Conservation (phyloP, 2,329 filamentous ascomycete species). For the Esteya vermicola region DNA sequence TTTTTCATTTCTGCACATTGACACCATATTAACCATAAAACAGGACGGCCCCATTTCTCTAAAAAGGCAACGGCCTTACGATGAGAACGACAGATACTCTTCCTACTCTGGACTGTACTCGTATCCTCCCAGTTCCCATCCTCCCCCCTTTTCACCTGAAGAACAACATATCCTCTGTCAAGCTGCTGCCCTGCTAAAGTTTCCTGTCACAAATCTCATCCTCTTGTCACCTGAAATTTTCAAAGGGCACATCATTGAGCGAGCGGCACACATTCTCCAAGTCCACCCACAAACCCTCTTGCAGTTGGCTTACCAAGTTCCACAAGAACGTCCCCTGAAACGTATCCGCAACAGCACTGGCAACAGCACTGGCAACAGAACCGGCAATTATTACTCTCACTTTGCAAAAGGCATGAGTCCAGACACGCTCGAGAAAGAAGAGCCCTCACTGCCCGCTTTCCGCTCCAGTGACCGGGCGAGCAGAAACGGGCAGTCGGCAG, state of each 20-base stretch:
- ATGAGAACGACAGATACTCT: slow-evolving; percentile 17
- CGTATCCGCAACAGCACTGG: slow-evolving; percentile 7
- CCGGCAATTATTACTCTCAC: too few relatives aligned
- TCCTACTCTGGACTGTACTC: too few relatives aligned
- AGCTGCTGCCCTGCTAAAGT: slow-evolving; percentile 10
- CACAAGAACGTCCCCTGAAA: slow-evolving; percentile 15
- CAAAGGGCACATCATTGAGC: slow-evolving; percentile 15
- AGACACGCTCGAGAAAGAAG: too few relatives aligned
- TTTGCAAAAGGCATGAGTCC: too few relatives aligned
- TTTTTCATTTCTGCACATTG: too few relatives aligned
- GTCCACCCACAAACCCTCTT: slow-evolving; percentile 16
- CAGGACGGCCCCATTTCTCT: slow-evolving; percentile 17
- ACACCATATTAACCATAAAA: neutral
- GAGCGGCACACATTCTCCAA: slow-evolving; percentile 19
- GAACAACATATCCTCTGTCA: slow-evolving; percentile 14
- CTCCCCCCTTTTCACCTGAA: slow-evolving; percentile 12
- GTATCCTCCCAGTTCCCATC: neutral
- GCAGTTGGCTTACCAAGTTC: slow-evolving; percentile 10
- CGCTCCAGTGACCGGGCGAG: too few relatives aligned
- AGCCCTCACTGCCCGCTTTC: too few relatives aligned
- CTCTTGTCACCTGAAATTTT: slow-evolving; percentile 8
- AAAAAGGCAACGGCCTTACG: slow-evolving; percentile 30
- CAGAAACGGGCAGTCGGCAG: neutral
- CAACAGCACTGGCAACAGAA: too few relatives aligned
- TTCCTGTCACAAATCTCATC: slow-evolving; percentile 10